Conservation (phyloP, 345 rosid species). For the Eucalyptus sp. region DNA sequence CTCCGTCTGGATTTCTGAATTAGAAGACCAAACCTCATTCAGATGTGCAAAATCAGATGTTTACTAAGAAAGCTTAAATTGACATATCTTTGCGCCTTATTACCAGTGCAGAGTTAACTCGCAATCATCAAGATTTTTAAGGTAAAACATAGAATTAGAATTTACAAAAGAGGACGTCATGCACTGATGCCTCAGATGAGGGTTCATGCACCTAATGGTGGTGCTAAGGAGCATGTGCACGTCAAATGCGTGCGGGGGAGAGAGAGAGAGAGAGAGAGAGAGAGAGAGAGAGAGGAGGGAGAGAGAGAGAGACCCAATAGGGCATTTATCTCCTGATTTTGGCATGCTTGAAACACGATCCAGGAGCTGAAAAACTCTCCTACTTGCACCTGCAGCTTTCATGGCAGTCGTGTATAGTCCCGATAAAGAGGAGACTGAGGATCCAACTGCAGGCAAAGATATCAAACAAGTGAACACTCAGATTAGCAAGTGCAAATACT, state of each 20-base stretch:
- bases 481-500: neutral
- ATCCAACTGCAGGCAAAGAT: conserved; percentile 55
- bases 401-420: conserved; percentile 79
- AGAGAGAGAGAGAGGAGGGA: neutral
- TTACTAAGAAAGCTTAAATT: neutral
- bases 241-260: neutral
- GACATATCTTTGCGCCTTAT: neutral
- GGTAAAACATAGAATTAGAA: neutral
- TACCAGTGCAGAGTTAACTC: neutral
- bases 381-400: conserved; percentile 98
- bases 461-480: neutral
- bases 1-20: conserved; percentile 78
- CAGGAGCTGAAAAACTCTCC: conserved; percentile 85
- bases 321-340: conserved; percentile 66
- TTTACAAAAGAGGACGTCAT: neutral
- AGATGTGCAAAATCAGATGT: neutral
- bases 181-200: neutral
- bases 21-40: neutral
- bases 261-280: neutral
- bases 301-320: conserved; percentile 43
- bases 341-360: conserved; percentile 83
- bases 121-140: neutral
- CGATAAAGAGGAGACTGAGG: conserved; percentile 73
- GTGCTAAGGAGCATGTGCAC: neutral
- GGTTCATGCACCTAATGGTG: neutral